A percentile compares a stretch with the other conserved stretches of the same genome.
Evolutionary conservation across 2,329 filamentous ascomycete species (phyloP).

Genomic region (Fusarium sterilihyphosum): DNA sequence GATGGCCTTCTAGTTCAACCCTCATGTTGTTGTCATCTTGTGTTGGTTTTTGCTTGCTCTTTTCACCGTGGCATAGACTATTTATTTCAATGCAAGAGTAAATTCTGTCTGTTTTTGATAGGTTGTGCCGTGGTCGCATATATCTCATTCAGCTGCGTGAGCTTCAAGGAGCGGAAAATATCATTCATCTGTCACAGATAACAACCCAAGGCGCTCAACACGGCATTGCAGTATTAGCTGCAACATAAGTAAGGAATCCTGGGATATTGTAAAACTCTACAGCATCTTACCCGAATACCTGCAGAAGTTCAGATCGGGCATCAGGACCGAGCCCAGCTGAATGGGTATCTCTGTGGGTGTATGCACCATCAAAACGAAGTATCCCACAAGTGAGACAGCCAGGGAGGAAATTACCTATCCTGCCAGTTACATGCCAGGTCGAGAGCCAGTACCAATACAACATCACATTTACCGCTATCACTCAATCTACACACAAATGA

Average conservation of each 20-base stretch:
- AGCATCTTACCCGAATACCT: background rate
- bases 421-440: too few relatives aligned
- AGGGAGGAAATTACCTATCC: background rate
- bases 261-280: fast-evolving
- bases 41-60: too few relatives aligned
- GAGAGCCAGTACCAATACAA: background rate
- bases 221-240: fast-evolving
- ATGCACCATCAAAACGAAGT: background rate
- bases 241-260: background rate
- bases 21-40: background rate
- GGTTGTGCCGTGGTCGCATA: background rate
- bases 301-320: background rate
- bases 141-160: background rate
- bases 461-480: background rate
- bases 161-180: fast-evolving
- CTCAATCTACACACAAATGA: background rate
- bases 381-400: too few relatives aligned
- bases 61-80: background rate
- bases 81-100: background rate
- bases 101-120: too few relatives aligned
- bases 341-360: background rate
- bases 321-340: too few relatives aligned
- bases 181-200: fast-evolving
- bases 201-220: too few relatives aligned
- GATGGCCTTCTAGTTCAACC: background rate